These are phyloP conservation scores for Trypanosoma melophagium DNA, from an alignment of 208 protist species.

Conservation along the genomic window DNA sequence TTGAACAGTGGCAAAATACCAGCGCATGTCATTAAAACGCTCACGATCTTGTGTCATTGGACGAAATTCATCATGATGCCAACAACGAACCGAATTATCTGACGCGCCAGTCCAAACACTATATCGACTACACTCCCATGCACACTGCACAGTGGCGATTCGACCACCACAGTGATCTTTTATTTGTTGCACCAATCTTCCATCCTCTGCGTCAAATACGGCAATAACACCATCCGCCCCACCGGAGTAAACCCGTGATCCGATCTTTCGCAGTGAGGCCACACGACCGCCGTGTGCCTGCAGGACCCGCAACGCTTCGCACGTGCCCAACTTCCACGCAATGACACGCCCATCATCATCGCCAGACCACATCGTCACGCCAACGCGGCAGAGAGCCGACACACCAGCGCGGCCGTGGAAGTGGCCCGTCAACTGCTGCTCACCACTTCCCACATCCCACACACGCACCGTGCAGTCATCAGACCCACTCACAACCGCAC, in stretches of 20 bases:
- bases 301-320: slow-evolving; percentile 56
- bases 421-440: slow-evolving; percentile 65
- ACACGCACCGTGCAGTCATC: slow-evolving; percentile 83
- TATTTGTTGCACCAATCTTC: slow-evolving; percentile 42
- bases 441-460: slow-evolving; percentile 75
- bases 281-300: slow-evolving; percentile 52
- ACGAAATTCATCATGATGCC: slow-evolving; percentile 86
- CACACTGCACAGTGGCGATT: slow-evolving; percentile 48
- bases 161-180: slow-evolving; percentile 45
- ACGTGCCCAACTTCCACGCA: slow-evolving; percentile 67
- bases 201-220: slow-evolving; percentile 59
- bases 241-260: slow-evolving; percentile 69
- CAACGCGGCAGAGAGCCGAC: slow-evolving; percentile 66
- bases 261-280: slow-evolving; percentile 53
- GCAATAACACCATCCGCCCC: slow-evolving; percentile 51
- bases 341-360: slow-evolving; percentile 67
- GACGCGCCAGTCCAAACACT: slow-evolving; percentile 68
- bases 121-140: slow-evolving; percentile 69
- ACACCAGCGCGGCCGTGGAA: slow-evolving; percentile 75
- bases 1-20: slow-evolving; percentile 73
- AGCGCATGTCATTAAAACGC: slow-evolving; percentile 78
- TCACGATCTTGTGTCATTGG: slow-evolving; percentile 60
- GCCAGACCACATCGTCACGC: slow-evolving; percentile 80
- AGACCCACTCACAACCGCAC: slow-evolving; percentile 69
- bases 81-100: slow-evolving; percentile 76